Base-by-base conservation (phyloP, 495 filamentous ascomycete genomes). In the Lasiosphaeria miniovina region DNA sequence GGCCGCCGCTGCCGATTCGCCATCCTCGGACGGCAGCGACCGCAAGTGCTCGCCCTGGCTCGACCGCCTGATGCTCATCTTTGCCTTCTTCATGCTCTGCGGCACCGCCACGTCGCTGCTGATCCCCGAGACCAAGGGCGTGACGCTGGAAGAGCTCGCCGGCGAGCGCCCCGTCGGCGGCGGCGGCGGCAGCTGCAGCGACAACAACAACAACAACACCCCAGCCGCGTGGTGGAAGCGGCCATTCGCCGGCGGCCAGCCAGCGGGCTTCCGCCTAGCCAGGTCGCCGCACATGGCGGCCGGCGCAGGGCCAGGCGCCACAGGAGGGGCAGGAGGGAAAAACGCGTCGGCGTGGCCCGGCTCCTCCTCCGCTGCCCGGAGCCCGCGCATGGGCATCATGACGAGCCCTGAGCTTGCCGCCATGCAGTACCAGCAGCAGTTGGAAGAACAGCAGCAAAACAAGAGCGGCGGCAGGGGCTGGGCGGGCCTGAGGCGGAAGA, bases 21-120 rank as follows among this genome's bases (percentile, higher is more conserved):
- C 69, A 55, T 81, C 77, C 56, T 61, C 71, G 0, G 72, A 73
- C 15, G 71, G 63, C 8, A 71, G 73, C 9, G 15, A 51, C 8
- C 17, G 17, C n/a, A 32, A 32, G 17, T 72, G 71, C 43, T 71
- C 69, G 6, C 88, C 88, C 0, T 91, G 88, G 86, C 75, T 92
- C 54, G 85, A 90, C 72, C 85, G 90, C 61, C 81, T 91, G 48
- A 88, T 90, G 86, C 78, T 90, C 73, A 90, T 92, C 59, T 91
- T 88, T 69, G 87, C 86, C 11, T 74, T 83, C 34, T 91, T 91
- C 74, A 91, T 92, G 89, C 77, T 91, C 38, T 80, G 74, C 52
- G 89, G 89, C 61, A 76, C 83, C 54, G 77, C 88, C 46, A 85
- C 83, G 4, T 83, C 85, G 4, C 67, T 88, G 6, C 68, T 91